Evolutionary conservation across 345 rosid genomes (phyloP), one percentile per base, ranked within the genome.

Genomic region (Erodium maritimum): DNA sequence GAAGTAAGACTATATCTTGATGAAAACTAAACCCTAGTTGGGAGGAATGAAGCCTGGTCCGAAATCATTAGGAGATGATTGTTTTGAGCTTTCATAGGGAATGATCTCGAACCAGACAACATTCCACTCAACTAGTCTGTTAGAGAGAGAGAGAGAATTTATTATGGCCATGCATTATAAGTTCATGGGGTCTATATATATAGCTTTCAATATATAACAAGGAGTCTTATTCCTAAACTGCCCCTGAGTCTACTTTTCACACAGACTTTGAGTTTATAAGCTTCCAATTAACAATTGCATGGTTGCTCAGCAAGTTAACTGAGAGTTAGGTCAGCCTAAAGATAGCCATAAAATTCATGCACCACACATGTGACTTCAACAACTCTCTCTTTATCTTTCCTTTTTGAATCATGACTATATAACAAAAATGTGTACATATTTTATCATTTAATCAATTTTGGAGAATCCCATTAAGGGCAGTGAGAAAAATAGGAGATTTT

Each of bases 1-100:
- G 37, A 29, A 29, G 5, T 29, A 11, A 11, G 5, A 29, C 8
- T 29, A 29, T 5, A 29, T 42, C 16, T 42, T 3, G 14, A 14
- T 10, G 17, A 12, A 10, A 42, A 42, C 17, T 7, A 42, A 10
- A 14, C 8, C 48, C 14, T 42, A 74, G 94, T 76, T 82, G 84
- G 72, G 91, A 87, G 96, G 94, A 86, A 88, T 86, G 94, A 83
- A 81, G 91, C 88, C 96, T 86, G 96, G 96, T 88, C 88, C 96
- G 94, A 86, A 72, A 81, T 74, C 88, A 69, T 70, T 69, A 4
- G 2, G 73, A 70, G 2, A 12, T 4, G 42, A 17, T 60, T 17
- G 19, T 4, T 21, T 45, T 17, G 22, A 57, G 37, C 42, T 58
- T 58, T 48, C 21, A 45, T 58, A 46, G 61, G 58, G 77, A 80